Evolutionary conservation across 2,329 filamentous ascomycete genomes (phyloP), one percentile per base, ranked within the genome.

Genomic region (Lecanoromycetidae sp.): DNA sequence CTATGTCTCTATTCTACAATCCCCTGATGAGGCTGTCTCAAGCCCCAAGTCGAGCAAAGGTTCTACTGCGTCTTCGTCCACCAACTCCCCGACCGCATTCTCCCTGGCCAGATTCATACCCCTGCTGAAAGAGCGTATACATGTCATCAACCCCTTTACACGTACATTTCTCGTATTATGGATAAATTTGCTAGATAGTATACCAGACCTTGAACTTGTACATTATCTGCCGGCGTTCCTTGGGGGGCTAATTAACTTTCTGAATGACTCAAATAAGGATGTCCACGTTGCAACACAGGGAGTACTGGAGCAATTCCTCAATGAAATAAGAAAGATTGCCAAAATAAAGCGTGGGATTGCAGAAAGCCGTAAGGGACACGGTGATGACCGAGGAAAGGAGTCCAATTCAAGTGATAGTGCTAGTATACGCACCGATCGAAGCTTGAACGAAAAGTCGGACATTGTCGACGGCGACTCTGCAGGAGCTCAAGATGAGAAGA

Each of bases 111-210:
- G 79, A 20, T 98, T 98, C 63, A 91, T 98, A 42, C 91, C 93
- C 1, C 72, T 98, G 12, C 75, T 98, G 17, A 87, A 93, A 63
- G 90, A 98, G 61, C 80, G 91, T 42, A 95, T 98, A 49, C 85
- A 85, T 65, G 90, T 95, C 23, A 77, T 94, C 51, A 95, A 94
- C 58, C 88, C 93, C 0, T 96, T 93, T 61, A 95, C 90, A 3
- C 76, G 91, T 42, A 94, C 86, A 12, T 98, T 98, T 58, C 73
- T 98, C 12, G 91, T 98, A 2, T 87, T 87, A 26, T 98, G 91
- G 91, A 86, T 98, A 49, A 93, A 84, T 3, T 67, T 98, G 13
- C 73, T 98, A 17, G 91, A 98, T 63, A 95, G 88, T 1, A 96
- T 98, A 56, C 91, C 91, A 0, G 93, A 98, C 60, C 71, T 98